Evolutionary conservation across 139 green algal species (phyloP).

Genomic region (Auxenochlorella protothecoides): DNA sequence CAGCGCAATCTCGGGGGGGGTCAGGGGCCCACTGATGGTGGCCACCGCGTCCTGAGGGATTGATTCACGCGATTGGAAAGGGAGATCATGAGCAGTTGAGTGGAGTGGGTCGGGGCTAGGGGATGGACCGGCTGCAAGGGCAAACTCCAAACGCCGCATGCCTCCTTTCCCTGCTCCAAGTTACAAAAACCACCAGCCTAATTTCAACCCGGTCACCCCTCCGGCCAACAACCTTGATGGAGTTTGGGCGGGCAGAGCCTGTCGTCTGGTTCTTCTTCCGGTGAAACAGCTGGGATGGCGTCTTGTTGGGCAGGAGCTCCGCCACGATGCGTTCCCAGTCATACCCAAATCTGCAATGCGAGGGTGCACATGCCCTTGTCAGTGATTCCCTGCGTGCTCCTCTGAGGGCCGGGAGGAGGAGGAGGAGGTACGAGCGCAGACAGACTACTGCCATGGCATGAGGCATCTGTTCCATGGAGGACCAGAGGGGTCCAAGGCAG

Average conservation of each 20-base stretch:
- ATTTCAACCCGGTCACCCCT: background rate
- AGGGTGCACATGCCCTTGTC: too few relatives aligned
- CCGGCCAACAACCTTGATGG: conserved; percentile 9
- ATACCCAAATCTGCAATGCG: conserved; percentile 11
- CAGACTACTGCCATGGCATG: too few relatives aligned
- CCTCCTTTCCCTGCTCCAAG: too few relatives aligned
- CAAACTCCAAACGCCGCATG: too few relatives aligned
- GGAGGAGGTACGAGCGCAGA: too few relatives aligned
- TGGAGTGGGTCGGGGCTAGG: background rate
- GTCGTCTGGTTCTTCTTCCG: conserved; percentile 21
- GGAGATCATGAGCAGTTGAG: background rate
- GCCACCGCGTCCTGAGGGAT: conserved; percentile 9
- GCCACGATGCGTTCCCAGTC: conserved; percentile 20
- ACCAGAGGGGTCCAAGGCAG: too few relatives aligned
- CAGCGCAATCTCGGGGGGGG: conserved; percentile 12
- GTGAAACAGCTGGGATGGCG: conserved; percentile 7
- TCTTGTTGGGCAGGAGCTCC: conserved; percentile 20
- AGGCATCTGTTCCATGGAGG: too few relatives aligned
- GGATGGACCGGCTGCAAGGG: background rate
- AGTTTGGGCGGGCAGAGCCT: conserved; percentile 7
- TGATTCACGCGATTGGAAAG: background rate
- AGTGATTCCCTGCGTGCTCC: too few relatives aligned
- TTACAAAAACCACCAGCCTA: background rate
- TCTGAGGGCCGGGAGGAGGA: too few relatives aligned
- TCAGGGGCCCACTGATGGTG: conserved; percentile 9